These are phyloP conservation scores for Kalanchoe fedtschenkoi DNA, from an alignment of 164 flowering plant genomes.

Conservation along the genomic window DNA sequence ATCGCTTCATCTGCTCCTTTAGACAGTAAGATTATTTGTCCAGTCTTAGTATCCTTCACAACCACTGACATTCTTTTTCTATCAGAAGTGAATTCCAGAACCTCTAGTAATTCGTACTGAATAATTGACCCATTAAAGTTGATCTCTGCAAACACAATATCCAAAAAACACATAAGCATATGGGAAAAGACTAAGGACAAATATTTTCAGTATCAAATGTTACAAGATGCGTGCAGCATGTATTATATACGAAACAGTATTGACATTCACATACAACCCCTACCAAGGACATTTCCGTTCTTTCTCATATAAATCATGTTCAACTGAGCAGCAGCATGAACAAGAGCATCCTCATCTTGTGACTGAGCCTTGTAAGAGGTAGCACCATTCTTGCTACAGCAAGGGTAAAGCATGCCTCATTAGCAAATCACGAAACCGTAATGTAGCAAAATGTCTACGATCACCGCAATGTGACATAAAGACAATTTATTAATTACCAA, in stretches of 20 bases:
- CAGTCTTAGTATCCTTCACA: slow-evolving; percentile 59
- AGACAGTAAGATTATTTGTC: slow-evolving; percentile 67
- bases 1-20: slow-evolving; percentile 98
- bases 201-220: too few species aligned
- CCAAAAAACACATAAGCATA: slow-evolving; percentile 7
- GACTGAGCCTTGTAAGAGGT: slow-evolving; percentile 86
- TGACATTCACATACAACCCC: neutral
- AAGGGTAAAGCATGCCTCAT: slow-evolving; percentile 5
- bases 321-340: slow-evolving; percentile 79
- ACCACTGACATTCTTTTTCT: slow-evolving; percentile 97
- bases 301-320: slow-evolving; percentile 65
- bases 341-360: slow-evolving; percentile 99
- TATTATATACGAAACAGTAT: neutral
- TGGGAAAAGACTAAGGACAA: neutral
- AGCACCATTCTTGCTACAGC: slow-evolving; percentile 56
- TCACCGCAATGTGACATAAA: neutral
- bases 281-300: slow-evolving; percentile 71
- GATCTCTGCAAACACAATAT: slow-evolving; percentile 46
- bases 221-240: neutral
- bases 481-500: slow-evolving; percentile 1
- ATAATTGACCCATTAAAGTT: slow-evolving; percentile 44
- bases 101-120: slow-evolving; percentile 76
- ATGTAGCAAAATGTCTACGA: neutral
- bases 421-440: neutral
- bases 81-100: slow-evolving; percentile 94